phyloP scores from a whole-genome alignment of 257 asterid genomes.

The Cordia subcordata region DNA sequence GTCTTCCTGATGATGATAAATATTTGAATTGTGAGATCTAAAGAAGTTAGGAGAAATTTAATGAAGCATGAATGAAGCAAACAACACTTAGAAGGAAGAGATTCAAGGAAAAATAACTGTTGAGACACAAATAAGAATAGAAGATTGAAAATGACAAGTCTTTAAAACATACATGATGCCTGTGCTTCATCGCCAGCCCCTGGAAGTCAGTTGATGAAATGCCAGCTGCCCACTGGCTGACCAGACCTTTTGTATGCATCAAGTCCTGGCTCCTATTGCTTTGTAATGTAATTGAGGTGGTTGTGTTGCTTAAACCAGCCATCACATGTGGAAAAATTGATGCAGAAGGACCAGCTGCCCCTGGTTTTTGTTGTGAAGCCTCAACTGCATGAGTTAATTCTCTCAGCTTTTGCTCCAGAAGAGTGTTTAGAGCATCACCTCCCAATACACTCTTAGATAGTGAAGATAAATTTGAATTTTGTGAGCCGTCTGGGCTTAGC shows the following conservation, averaged over 20 bases:
- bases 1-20: too few relatives aligned
- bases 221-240: conserved; percentile 25
- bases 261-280: conserved; percentile 20
- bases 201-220: conserved; percentile 25
- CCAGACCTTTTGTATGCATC: conserved; percentile 28
- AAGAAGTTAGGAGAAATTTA: too few relatives aligned
- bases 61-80: too few relatives aligned
- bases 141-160: background rate
- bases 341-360: conserved; percentile 14
- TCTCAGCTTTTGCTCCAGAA: conserved; percentile 75
- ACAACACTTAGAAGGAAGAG: too few relatives aligned
- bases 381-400: conserved; percentile 61
- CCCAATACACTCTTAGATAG: conserved; percentile 37
- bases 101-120: too few relatives aligned
- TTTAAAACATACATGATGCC: conserved; percentile 34
- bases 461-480: conserved; percentile 32
- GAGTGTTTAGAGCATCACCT: conserved; percentile 63
- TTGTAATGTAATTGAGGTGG: conserved; percentile 30
- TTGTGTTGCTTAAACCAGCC: conserved; percentile 19
- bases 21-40: too few relatives aligned
- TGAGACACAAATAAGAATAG: background rate
- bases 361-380: conserved; percentile 39
- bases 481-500: conserved; percentile 28
- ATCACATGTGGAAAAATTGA: conserved; percentile 21
- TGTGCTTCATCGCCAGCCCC: conserved; percentile 26